Evolutionary conservation across 129 eudicot genomes (phyloP).

Genomic region (Flaveria robusta): DNA sequence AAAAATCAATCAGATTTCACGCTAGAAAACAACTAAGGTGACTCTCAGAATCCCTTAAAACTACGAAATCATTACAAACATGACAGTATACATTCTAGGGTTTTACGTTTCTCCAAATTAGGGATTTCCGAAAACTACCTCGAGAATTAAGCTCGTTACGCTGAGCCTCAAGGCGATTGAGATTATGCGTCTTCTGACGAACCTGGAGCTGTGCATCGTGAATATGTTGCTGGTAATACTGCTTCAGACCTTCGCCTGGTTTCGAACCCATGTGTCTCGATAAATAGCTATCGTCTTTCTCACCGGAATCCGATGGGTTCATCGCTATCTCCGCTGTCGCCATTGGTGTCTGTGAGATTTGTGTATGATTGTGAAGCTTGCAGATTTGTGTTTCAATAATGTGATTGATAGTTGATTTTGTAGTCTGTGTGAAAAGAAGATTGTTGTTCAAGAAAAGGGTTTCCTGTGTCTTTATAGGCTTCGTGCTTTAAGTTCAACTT

Average conservation of each 20-base stretch:
- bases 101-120: not conserved
- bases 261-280: slow-evolving; percentile 27
- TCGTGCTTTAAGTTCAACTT: too few species aligned
- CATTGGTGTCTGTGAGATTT: slow-evolving; percentile 16
- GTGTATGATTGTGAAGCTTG: too few species aligned
- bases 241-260: slow-evolving; percentile 35
- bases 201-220: slow-evolving; percentile 43
- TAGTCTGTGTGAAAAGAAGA: too few species aligned
- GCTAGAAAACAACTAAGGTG: too few species aligned
- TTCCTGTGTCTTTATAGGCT: too few species aligned
- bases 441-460: too few species aligned
- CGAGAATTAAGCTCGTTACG: slow-evolving; percentile 44
- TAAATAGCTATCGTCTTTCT: slow-evolving; percentile 36
- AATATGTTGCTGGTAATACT: slow-evolving; percentile 39
- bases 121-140: slow-evolving; percentile 35
- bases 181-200: slow-evolving; percentile 46
- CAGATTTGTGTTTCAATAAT: too few species aligned
- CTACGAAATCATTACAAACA: too few species aligned
- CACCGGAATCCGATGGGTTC: slow-evolving; percentile 23
- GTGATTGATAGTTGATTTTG: too few species aligned
- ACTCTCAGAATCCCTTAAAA: too few species aligned
- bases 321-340: slow-evolving; percentile 33
- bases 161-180: slow-evolving; percentile 51
- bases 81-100: too few species aligned
- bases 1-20: too few species aligned